phyloP scores from a whole-genome alignment of 345 rosid species.

The Melaleuca alternifolia region DNA sequence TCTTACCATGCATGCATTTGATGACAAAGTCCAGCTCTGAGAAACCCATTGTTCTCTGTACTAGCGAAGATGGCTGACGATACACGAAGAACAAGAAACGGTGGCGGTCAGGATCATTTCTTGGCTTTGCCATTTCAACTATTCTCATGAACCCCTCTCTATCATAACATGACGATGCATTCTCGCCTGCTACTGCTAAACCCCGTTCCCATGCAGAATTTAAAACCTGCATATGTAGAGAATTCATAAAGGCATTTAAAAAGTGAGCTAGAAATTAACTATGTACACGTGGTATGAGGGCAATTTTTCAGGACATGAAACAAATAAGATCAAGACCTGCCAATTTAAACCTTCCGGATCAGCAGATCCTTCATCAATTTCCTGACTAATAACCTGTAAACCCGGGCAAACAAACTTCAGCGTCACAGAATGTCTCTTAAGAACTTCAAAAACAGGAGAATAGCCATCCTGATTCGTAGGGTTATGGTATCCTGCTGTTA shows the following conservation, averaged over 20 bases:
- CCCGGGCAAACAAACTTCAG: conserved; percentile 68
- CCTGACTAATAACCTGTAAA: conserved; percentile 34
- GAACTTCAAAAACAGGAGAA: conserved; percentile 52
- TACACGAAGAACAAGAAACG: conserved; percentile 67
- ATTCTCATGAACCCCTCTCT: conserved; percentile 68
- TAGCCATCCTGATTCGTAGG: conserved; percentile 88
- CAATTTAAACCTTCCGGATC: conserved; percentile 88
- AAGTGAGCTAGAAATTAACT: neutral
- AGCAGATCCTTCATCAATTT: conserved; percentile 47
- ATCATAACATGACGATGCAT: conserved; percentile 55
- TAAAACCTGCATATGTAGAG: conserved; percentile 41
- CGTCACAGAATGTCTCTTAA: conserved; percentile 60
- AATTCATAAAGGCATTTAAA: neutral
- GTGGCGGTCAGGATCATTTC: conserved; percentile 67
- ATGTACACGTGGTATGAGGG: neutral
- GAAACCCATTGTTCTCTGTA: conserved; percentile 67
- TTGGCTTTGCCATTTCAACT: conserved; percentile 77
- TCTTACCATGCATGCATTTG: conserved; percentile 75
- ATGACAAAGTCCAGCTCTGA: conserved; percentile 64
- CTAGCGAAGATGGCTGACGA: conserved; percentile 70
- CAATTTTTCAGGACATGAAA: neutral
- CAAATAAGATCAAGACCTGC: conserved; percentile 40
- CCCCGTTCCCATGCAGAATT: conserved; percentile 87
- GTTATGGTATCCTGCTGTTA: conserved; percentile 84
- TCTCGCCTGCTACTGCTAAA: conserved; percentile 58